Conservation (phyloP, 148 eudicot species). For the Pouteria glomerata region DNA sequence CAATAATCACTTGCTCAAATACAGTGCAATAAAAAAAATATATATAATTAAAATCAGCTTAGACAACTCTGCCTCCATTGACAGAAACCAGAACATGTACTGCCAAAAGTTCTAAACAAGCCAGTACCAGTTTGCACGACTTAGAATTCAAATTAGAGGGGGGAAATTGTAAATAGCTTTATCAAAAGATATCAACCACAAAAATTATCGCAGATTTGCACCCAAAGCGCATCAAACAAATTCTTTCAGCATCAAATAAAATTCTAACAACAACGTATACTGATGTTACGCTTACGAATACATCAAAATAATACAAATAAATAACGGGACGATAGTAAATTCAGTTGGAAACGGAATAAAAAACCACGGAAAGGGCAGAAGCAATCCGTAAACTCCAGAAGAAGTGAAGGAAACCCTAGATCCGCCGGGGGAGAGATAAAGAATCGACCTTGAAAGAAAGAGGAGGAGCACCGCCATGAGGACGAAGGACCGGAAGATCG, state of each 20-base stretch:
- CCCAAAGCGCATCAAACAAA: not conserved
- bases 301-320: not conserved
- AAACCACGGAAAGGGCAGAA: constrained; percentile 1
- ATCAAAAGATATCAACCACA: not conserved
- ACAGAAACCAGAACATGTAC: not conserved
- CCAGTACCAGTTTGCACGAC: no score
- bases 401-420: constrained; percentile 18
- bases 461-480: constrained; percentile 53
- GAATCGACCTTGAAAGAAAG: constrained; percentile 44
- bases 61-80: not conserved
- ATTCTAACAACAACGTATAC: not conserved
- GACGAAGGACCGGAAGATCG: constrained; percentile 59
- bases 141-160: no score
- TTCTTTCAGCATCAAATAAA: not conserved
- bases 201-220: not conserved
- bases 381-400: constrained; percentile 10
- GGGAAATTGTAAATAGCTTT: no score
- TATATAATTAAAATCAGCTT: not conserved
- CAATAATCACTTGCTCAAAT: not conserved
- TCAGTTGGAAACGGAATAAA: constrained; percentile 7
- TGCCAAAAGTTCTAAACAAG: no score
- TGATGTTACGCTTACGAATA: not conserved
- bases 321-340: not conserved
- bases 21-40: not conserved
- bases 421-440: constrained; percentile 15